Percentiles rank a stretch among this genome's conserved stretches.
Evolutionary conservation across 345 rosid species (phyloP).

Genomic region (Aegle marmelos): DNA sequence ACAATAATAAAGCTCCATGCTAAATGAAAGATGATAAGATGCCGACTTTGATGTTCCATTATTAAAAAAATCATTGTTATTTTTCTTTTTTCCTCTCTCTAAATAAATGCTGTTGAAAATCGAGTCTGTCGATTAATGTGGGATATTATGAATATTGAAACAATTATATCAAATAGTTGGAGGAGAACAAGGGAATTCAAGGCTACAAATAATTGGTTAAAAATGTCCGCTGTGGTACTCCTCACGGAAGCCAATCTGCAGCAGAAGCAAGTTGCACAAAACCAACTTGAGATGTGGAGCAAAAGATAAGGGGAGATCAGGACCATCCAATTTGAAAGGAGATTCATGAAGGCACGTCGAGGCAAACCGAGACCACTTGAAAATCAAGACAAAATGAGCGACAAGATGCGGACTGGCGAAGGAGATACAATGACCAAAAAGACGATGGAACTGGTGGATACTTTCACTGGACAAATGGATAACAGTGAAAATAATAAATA

Average conservation of each 20-base stretch:
- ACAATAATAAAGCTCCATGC: no score
- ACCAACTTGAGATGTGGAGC: not conserved
- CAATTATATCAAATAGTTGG: not conserved
- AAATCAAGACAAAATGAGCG: not conserved
- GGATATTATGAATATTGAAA: no score
- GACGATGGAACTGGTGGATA: no score
- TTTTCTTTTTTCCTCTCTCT: no score
- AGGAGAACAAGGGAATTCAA: not conserved
- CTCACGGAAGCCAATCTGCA: not conserved
- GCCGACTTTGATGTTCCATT: no score
- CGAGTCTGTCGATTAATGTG: no score
- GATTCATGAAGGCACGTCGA: conserved; percentile 23
- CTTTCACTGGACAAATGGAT: conserved; percentile 3
- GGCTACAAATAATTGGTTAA: not conserved
- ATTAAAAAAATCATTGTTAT: no score
- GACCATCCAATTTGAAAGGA: conserved; percentile 28
- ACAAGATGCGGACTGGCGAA: not conserved
- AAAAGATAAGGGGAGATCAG: conserved; percentile 17
- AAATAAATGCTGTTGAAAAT: no score
- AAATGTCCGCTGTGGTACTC: not conserved
- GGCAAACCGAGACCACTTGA: no score
- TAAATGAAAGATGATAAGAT: no score
- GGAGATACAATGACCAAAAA: no score
- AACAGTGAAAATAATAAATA: no score
- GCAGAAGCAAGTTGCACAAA: not conserved